Evolutionary conservation across 495 filamentous ascomycete species (phyloP).

Genomic region (Penicillium atrosanguineum): DNA sequence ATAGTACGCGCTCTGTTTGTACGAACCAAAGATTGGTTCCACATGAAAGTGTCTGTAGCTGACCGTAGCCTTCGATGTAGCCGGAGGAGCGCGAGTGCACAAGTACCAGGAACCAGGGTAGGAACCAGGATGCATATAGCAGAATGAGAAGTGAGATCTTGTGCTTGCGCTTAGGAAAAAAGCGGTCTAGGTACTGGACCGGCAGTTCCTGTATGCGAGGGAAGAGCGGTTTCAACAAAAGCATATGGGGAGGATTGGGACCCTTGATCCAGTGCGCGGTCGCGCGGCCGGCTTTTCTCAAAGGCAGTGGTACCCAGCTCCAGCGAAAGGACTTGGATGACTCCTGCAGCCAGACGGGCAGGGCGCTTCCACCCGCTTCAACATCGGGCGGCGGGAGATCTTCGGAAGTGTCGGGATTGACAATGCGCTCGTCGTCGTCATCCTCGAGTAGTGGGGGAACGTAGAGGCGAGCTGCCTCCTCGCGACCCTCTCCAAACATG

Average conservation of each 20-base stretch:
- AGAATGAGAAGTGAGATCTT: conserved; percentile 56
- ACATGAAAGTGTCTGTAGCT: conserved; percentile 65
- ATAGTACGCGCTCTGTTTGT: not conserved
- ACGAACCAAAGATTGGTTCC: conserved; percentile 56
- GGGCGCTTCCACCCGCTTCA: conserved; percentile 28
- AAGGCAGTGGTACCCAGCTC: conserved; percentile 50
- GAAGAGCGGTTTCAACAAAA: conserved; percentile 67
- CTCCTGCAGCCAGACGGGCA: conserved; percentile 54
- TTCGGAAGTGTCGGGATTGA: conserved; percentile 43
- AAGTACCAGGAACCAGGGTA: conserved; percentile 67
- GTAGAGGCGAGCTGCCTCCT: conserved; percentile 35
- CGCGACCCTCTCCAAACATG: conserved; percentile 39
- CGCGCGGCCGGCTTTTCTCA: conserved; percentile 47
- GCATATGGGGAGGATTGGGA: conserved; percentile 60
- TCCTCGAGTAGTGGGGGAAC: conserved; percentile 35
- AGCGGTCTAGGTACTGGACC: conserved; percentile 56
- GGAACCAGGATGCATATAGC: conserved; percentile 68
- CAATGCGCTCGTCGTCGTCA: conserved; percentile 37
- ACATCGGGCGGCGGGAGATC: conserved; percentile 37
- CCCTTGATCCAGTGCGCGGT: conserved; percentile 67
- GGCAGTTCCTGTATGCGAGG: conserved; percentile 68
- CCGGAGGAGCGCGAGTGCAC: conserved; percentile 59
- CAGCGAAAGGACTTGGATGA: conserved; percentile 53
- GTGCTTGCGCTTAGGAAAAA: conserved; percentile 62
- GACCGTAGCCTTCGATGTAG: conserved; percentile 67